A percentile compares a stretch with the other conserved stretches of the same genome.
Conservation (phyloP, 331 rosid genomes). For the Ulmus americana region DNA sequence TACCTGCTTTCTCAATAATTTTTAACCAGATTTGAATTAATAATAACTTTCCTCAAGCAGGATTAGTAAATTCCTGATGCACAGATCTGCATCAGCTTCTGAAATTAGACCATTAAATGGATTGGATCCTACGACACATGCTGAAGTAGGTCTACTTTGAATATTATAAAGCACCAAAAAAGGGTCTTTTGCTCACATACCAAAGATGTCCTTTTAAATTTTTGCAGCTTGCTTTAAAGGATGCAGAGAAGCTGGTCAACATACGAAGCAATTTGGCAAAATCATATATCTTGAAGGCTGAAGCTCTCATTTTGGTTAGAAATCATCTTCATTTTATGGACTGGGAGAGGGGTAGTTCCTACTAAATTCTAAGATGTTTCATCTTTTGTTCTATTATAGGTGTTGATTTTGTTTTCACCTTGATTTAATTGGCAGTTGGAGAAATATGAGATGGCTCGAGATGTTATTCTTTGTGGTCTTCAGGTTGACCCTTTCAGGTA, state of each 20-base stretch:
- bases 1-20: conserved; percentile 5
- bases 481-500: conserved; percentile 87
- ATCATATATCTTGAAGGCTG: conserved; percentile 68
- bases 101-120: conserved; percentile 81
- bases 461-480: conserved; percentile 83
- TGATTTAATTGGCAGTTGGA: conserved; percentile 63
- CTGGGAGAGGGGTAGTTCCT: not conserved
- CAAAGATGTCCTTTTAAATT: conserved; percentile 17
- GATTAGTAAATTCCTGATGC: conserved; percentile 57
- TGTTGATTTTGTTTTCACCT: not conserved
- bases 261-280: conserved; percentile 47
- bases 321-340: conserved; percentile 12
- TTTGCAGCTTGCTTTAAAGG: conserved; percentile 89
- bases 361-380: not conserved
- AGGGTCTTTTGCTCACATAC: conserved; percentile 15
- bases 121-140: conserved; percentile 90
- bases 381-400: too few relatives aligned
- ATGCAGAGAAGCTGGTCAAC: conserved; percentile 69
- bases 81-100: conserved; percentile 69
- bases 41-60: conserved; percentile 40
- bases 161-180: conserved; percentile 15
- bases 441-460: conserved; percentile 75
- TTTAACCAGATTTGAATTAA: conserved; percentile 21
- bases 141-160: conserved; percentile 55
- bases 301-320: conserved; percentile 70